Base-by-base conservation (phyloP, 2,329 filamentous ascomycete species). In the Fusarium abutilonis region DNA sequence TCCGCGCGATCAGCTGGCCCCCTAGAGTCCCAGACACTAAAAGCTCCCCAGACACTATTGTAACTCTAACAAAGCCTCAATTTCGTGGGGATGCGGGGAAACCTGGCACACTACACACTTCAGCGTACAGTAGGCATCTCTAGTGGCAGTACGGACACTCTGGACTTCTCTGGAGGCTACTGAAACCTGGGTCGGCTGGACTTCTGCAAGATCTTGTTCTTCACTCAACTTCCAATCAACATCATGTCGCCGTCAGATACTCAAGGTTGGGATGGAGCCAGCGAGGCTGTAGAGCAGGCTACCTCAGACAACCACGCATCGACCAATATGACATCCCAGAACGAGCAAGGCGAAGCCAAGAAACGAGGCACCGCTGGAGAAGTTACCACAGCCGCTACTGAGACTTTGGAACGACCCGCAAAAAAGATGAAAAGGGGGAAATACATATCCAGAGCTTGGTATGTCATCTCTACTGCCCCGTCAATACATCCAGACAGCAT, bases 381-480 rank as follows among this genome's bases (percentile, higher is more conserved):
- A 11, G 19, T 13, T 4, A 10, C 21, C 10, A 31, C 38, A 9
- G 44, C 26, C 2, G 26, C 17, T 41, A 9, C 14, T 11, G 56
- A 46, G 4, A 3, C 38, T 10, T 11, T 40, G 13, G 56, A 56
- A 32, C 49, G 41, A 6, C 50, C 56, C 6, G 32, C 29, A 6
- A 65, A 65, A n/a, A 65, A 64, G 46, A 58, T 61, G 42, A 65
- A 64, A 21, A 52, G 56, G 15, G 63, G 60, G 3, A 65, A 64
- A 52, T 65, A 65, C 31, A 65, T 65, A 35, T 65, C 63, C 3
- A 49, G 63, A 61, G 63, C 63, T 21, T 64, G 63, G 60, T 61
- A 50, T 26, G 23, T 8, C 23, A 26, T 26, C 8, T 26, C 8
- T 26, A 4, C 23, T 26, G 23, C 23, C 21, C 21, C 6, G 21